Evolutionary conservation across 176 grass and related monocot genomes (phyloP).

Genomic region (Canna indica): DNA sequence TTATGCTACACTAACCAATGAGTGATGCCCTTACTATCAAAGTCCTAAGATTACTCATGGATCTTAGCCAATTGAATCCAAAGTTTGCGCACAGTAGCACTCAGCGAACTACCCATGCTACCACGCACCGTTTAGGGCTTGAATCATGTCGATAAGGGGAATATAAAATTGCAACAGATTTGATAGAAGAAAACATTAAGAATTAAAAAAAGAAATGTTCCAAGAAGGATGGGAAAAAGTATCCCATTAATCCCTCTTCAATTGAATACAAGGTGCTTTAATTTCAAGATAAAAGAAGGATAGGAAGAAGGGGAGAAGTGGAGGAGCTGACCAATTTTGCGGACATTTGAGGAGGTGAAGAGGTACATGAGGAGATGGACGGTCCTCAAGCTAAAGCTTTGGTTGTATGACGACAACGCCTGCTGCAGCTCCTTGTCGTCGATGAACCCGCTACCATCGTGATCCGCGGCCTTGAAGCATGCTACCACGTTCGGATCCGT

Average conservation of each 20-base stretch:
- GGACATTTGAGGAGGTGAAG: constrained; percentile 77
- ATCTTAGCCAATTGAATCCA: not conserved
- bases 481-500: constrained; percentile 90
- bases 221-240: not conserved
- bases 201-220: not conserved
- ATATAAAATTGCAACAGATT: not conserved
- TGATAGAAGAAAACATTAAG: not conserved
- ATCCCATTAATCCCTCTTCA: too few relatives aligned
- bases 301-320: not conserved
- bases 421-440: constrained; percentile 95
- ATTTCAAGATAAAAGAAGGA: too few relatives aligned
- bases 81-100: not conserved
- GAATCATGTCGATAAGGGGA: not conserved
- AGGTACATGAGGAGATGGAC: constrained; percentile 97
- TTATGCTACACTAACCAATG: too few relatives aligned
- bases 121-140: not conserved
- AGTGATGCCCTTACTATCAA: too few relatives aligned
- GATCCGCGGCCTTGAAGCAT: constrained; percentile 85
- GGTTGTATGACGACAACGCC: constrained; percentile 63
- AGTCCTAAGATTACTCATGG: too few relatives aligned
- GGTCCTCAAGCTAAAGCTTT: constrained; percentile 85
- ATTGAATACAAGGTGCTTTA: too few relatives aligned
- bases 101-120: not conserved
- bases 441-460: constrained; percentile 79
- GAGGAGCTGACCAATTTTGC: constrained; percentile 55